Evolutionary conservation across 805 yeast species (phyloP).

Genomic region (Allodekkera sacchari): DNA sequence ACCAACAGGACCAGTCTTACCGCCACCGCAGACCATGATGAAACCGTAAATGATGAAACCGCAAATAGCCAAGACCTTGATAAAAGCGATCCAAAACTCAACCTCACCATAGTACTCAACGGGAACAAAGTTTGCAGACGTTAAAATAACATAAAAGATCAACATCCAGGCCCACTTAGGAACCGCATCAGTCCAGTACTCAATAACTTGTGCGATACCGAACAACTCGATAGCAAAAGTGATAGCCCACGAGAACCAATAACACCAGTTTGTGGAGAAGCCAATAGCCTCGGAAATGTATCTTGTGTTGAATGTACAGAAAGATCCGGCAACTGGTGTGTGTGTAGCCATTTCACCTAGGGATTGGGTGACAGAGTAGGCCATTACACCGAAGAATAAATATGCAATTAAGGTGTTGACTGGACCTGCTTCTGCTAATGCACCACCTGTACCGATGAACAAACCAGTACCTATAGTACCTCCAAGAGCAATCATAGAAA

Average conservation of each 20-base stretch:
- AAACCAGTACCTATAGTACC: slow-evolving; percentile 78
- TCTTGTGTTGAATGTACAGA: slow-evolving; percentile 60
- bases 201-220: slow-evolving; percentile 57
- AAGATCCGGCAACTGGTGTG: slow-evolving; percentile 61
- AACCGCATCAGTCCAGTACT: slow-evolving; percentile 61
- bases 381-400: slow-evolving; percentile 57
- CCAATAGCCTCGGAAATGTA: slow-evolving; percentile 67
- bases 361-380: slow-evolving; percentile 59
- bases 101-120: slow-evolving; percentile 67
- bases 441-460: slow-evolving; percentile 54
- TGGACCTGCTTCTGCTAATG: slow-evolving; percentile 56
- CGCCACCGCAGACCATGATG: slow-evolving; percentile 72
- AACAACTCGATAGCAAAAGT: slow-evolving; percentile 70
- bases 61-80: slow-evolving; percentile 59
- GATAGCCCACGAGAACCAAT: slow-evolving; percentile 73
- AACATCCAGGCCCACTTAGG: slow-evolving; percentile 68
- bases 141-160: slow-evolving; percentile 52
- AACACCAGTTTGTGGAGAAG: slow-evolving; percentile 63
- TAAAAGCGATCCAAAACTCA: slow-evolving; percentile 65
- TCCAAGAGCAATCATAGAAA: slow-evolving; percentile 71
- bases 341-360: slow-evolving; percentile 79
- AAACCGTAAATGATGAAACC: slow-evolving; percentile 65
- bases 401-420: slow-evolving; percentile 59
- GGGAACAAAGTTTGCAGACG: slow-evolving; percentile 51
- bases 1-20: slow-evolving; percentile 59